Conservation (phyloP, 192 early-diverging fungal genomes). For the Gryganskiella cystojenkinii region DNA sequence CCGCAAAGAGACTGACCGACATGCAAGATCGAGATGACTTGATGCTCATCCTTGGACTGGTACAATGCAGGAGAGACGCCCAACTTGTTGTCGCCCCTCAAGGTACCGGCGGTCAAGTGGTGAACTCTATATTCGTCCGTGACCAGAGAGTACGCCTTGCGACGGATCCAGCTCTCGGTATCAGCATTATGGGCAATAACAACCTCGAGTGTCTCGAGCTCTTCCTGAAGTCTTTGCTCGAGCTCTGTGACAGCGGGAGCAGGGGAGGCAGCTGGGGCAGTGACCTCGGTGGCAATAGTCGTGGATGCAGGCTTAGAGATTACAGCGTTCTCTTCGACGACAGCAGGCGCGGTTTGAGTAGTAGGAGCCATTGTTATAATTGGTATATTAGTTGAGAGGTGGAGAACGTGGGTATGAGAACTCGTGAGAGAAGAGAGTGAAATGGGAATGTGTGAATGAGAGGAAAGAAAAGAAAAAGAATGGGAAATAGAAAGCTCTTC, state of each 20-base stretch:
- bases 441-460: not conserved
- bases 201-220: slow-evolving; percentile 28
- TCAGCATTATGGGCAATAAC: slow-evolving; percentile 11
- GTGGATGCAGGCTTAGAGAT: no score
- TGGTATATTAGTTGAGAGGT: not conserved
- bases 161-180: slow-evolving; percentile 27
- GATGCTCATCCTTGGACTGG: slow-evolving; percentile 55
- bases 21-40: slow-evolving; percentile 64
- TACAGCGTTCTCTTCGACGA: no score
- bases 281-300: no score
- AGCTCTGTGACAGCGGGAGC: no score
- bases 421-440: not conserved
- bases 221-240: slow-evolving; percentile 11
- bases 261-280: no score
- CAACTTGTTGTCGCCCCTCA: slow-evolving; percentile 67
- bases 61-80: slow-evolving; percentile 63
- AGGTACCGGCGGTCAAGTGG: slow-evolving; percentile 58
- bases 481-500: not conserved
- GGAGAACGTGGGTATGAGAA: not conserved
- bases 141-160: slow-evolving; percentile 38
- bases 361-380: not conserved
- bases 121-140: slow-evolving; percentile 28
- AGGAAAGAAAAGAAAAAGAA: not conserved
- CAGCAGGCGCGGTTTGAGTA: no score
- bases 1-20: slow-evolving; percentile 78